Percentiles rank a stretch among this genome's conserved stretches.
Conservation (phyloP, 2,329 filamentous ascomycete species). For the Neurospora sp. region DNA sequence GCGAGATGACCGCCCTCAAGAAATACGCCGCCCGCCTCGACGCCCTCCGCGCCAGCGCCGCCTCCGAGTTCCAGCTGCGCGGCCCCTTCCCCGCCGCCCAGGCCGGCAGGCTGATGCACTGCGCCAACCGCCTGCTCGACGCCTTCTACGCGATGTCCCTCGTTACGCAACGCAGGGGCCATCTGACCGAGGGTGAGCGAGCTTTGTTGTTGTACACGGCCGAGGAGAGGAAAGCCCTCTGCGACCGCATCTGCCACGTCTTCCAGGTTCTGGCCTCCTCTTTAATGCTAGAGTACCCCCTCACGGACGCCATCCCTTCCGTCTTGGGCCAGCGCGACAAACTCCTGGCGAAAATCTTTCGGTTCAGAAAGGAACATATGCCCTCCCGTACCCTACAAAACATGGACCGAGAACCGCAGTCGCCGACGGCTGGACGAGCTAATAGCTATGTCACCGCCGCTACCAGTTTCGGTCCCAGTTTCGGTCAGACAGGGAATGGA, state of each 20-base stretch:
- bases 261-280: conserved; percentile 79
- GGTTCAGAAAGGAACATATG: conserved; percentile 64
- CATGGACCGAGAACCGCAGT: not conserved
- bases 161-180: conserved; percentile 71
- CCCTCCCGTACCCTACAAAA: conserved; percentile 1
- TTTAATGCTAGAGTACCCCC: conserved; percentile 87
- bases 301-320: conserved; percentile 80
- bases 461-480: not conserved
- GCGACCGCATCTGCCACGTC: conserved; percentile 83
- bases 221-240: conserved; percentile 70
- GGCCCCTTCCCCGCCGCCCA: conserved; percentile 74
- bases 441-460: conserved; percentile 1
- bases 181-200: conserved; percentile 69
- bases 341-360: conserved; percentile 77
- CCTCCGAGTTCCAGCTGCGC: conserved; percentile 79
- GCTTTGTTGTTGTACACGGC: conserved; percentile 71
- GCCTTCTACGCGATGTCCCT: conserved; percentile 95
- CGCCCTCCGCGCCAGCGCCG: conserved; percentile 59
- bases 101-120: conserved; percentile 65
- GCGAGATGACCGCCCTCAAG: conserved; percentile 80
- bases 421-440: conserved; percentile 5
- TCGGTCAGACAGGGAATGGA: conserved; percentile 7
- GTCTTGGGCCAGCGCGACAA: conserved; percentile 73
- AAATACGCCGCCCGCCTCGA: conserved; percentile 69
- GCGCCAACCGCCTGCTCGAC: conserved; percentile 78